Conservation (phyloP, 768 basidiomycete genomes). For the Tubosaeta brunneosetosa region DNA sequence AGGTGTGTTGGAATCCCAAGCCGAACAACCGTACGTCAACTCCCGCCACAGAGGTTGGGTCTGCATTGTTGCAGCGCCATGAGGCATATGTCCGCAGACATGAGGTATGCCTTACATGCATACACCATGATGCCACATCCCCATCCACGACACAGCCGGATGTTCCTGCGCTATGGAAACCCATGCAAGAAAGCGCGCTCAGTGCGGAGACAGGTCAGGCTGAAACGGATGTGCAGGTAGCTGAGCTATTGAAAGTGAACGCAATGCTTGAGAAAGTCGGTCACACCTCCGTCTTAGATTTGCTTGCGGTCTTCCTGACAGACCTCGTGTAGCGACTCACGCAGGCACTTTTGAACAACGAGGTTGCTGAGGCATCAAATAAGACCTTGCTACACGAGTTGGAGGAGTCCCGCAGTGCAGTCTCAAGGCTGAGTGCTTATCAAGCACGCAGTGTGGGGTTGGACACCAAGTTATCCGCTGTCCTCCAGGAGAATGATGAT, state of each 20-base stretch:
- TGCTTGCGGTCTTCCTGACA: slow-evolving; percentile 4
- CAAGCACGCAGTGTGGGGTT: slow-evolving; percentile 67
- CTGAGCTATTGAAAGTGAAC: slow-evolving; percentile 50
- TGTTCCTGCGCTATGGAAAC: slow-evolving; percentile 11
- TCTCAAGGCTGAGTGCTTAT: slow-evolving; percentile 64
- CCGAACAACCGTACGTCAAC: slow-evolving; percentile 2
- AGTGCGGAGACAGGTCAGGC: slow-evolving; percentile 10
- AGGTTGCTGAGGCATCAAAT: slow-evolving; percentile 75
- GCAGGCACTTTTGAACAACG: slow-evolving; percentile 75
- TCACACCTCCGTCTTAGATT: neutral
- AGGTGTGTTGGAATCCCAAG: slow-evolving; percentile 47
- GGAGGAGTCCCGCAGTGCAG: slow-evolving; percentile 62
- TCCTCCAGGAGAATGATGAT: slow-evolving; percentile 77
- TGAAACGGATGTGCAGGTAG: slow-evolving; percentile 33
- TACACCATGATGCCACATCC: slow-evolving; percentile 4
- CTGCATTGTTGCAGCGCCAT: slow-evolving; percentile 80
- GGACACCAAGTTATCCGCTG: slow-evolving; percentile 59
- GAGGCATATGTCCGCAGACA: slow-evolving; percentile 78
- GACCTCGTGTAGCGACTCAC: slow-evolving; percentile 54
- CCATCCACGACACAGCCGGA: slow-evolving; percentile 16
- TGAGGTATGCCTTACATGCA: slow-evolving; percentile 43
- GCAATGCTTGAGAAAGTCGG: slow-evolving; percentile 45
- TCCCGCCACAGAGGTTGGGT: slow-evolving; percentile 68
- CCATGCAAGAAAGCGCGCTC: slow-evolving; percentile 9
- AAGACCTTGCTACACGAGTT: slow-evolving; percentile 70